Evolutionary conservation across 2,329 filamentous ascomycete genomes (phyloP).

Genomic region (Botryosphaeria dothidea): DNA sequence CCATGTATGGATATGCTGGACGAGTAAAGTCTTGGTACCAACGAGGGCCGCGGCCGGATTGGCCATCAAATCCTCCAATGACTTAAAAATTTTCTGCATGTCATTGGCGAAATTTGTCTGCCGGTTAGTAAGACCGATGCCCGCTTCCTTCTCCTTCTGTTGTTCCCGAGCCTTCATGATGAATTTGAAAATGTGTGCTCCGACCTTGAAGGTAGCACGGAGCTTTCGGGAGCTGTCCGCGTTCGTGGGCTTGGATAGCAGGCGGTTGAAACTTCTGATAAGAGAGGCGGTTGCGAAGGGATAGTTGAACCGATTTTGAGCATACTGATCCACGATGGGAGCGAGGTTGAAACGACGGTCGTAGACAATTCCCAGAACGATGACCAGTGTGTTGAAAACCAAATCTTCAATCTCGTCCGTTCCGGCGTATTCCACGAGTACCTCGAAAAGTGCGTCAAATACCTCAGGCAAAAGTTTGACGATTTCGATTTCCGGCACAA

Average conservation of each 20-base stretch:
- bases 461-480: conserved; percentile 91
- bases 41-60: conserved; percentile 83
- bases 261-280: conserved; percentile 79
- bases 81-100: conserved; percentile 83
- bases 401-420: conserved; percentile 91
- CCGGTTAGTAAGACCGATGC: conserved; percentile 75
- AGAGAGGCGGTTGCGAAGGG: conserved; percentile 89
- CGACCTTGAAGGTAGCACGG: conserved; percentile 91
- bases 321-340: conserved; percentile 88
- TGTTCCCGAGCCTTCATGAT: conserved; percentile 86
- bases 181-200: conserved; percentile 89
- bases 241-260: conserved; percentile 81
- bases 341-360: conserved; percentile 91
- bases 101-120: conserved; percentile 78
- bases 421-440: conserved; percentile 86
- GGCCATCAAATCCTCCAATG: conserved; percentile 85
- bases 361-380: conserved; percentile 88
- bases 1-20: conserved; percentile 97
- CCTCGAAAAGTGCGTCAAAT: conserved; percentile 86
- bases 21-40: conserved; percentile 89
- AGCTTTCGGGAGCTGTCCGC: conserved; percentile 80
- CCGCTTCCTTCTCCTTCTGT: conserved; percentile 84
- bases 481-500: conserved; percentile 95
- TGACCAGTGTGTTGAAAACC: conserved; percentile 86
- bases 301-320: conserved; percentile 85